Conservation (phyloP, 2,329 filamentous ascomycete species). For the Helicocarpus griseus region DNA sequence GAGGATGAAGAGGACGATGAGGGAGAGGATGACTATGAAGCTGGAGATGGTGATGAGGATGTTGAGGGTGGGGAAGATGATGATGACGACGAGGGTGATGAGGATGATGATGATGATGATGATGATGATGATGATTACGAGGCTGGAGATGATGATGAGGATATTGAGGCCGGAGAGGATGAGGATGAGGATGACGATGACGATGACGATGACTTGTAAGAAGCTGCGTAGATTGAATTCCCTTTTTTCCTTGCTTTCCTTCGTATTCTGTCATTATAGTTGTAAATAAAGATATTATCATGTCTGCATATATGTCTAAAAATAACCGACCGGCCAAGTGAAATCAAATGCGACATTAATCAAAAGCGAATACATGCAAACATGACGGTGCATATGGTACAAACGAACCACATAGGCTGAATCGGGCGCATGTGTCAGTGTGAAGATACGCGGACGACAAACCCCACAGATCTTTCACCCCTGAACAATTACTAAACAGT, state of each 20-base stretch:
- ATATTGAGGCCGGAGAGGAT: not conserved
- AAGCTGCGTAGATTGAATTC: not conserved
- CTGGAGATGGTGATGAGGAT: not conserved
- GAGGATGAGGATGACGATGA: not conserved
- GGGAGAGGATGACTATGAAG: not conserved
- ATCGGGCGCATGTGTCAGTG: no score
- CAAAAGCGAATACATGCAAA: no score
- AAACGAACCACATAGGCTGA: no score
- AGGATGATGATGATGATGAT: not conserved
- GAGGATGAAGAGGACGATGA: not conserved
- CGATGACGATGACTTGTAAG: not conserved
- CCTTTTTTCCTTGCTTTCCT: not conserved
- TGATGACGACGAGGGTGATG: not conserved
- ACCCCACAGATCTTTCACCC: no score
- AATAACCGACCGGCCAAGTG: no score
- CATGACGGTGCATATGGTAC: no score
- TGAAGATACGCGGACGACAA: no score
- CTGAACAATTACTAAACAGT: conserved; percentile 44
- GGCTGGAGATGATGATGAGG: not conserved
- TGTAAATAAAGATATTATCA: no score
- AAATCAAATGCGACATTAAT: no score
- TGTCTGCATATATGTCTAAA: no score
- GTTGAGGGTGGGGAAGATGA: not conserved
- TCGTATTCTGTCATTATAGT: no score
- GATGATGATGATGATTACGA: not conserved